These are phyloP conservation scores for Selaginella moellendorffii DNA, from an alignment of 75 land plant species.

Conservation along the genomic window DNA sequence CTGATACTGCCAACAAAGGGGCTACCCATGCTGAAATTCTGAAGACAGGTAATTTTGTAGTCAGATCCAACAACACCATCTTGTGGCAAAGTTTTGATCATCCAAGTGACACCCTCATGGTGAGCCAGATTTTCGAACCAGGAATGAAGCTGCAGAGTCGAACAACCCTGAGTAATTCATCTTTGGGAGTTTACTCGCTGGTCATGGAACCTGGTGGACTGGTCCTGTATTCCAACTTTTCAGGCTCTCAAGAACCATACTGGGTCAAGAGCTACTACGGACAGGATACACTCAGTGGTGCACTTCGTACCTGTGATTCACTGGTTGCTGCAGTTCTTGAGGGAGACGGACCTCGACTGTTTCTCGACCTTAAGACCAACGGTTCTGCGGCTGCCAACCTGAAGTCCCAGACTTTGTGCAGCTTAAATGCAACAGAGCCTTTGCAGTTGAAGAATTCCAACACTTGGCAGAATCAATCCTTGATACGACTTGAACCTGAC, in stretches of 20 bases:
- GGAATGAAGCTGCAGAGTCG: conserved; percentile 2
- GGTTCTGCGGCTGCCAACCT: not conserved
- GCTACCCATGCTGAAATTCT: conserved; percentile 1
- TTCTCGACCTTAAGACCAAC: not conserved
- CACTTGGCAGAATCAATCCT: not conserved
- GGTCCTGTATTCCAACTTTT: conserved; percentile 8
- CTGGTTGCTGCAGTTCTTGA: not conserved
- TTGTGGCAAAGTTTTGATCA: too few species aligned
- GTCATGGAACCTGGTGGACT: conserved; percentile 10
- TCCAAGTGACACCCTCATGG: conserved; percentile 5
- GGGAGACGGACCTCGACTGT: not conserved
- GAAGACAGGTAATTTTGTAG: not conserved
- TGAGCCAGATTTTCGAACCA: conserved; percentile 3
- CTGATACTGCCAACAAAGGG: not conserved
- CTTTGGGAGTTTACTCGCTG: conserved; percentile 1
- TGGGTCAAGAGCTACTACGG: conserved; percentile 1
- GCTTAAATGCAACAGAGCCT: not conserved
- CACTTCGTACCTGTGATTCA: not conserved
- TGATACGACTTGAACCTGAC: not conserved
- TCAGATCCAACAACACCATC: conserved; percentile 1
- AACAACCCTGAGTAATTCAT: not conserved
- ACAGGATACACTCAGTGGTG: conserved; percentile 1
- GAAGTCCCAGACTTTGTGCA: not conserved
- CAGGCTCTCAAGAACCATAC: not conserved
- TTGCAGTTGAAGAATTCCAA: not conserved